Base-by-base conservation (phyloP, 1,139 yeast species). In the Pichia sp. region DNA sequence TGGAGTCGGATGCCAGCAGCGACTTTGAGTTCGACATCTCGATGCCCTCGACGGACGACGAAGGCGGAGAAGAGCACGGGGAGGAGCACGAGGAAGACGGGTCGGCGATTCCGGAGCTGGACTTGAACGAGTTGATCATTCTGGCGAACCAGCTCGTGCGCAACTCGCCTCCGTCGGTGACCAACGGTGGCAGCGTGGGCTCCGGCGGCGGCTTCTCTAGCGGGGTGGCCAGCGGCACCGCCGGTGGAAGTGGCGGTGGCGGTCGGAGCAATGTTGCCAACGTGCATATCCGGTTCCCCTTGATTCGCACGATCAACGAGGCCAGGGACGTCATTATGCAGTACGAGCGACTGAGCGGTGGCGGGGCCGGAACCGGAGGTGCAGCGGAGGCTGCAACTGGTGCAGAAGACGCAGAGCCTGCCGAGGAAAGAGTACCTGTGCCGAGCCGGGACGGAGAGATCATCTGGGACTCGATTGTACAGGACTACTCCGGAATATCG, bases 91-190 rank as follows among this genome's bases (percentile, higher is more conserved):
- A 27, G 29, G 29, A 27, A 6, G 16, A 16, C 44, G 38, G 38
- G 38, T 34, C 46, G 3, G 46, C 40, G 20, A 60, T 63, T 17
- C 67, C 68, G 1, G 63, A 64, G 48, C 61, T 63, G 14, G 59
- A 63, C 46, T 55, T 64, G 7, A 58, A 58, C 41, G 66, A 65
- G 44, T 55, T 65, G 59, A 60, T 65, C 20, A 54, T 58, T 30
- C 46, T 64, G 49, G 67, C 67, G 4, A 62, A 61, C 46, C 63
- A 63, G 44, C 41, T 65, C n/a, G 54, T 64, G 33, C 48, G 58
- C 36, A 51, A 36, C 27, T 14, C 47, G 41, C 46, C 44, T 29
- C 41, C 50, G 4, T 6, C 16, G 17, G 17, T n/a, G 12, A n/a
- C 33, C 8, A 44, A 6, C 30, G 31, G 29, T 16, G 38, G 33